These are phyloP conservation scores for Globisporangium parvum DNA, from an alignment of 352 stramenopile genomes.

Conservation along the genomic window DNA sequence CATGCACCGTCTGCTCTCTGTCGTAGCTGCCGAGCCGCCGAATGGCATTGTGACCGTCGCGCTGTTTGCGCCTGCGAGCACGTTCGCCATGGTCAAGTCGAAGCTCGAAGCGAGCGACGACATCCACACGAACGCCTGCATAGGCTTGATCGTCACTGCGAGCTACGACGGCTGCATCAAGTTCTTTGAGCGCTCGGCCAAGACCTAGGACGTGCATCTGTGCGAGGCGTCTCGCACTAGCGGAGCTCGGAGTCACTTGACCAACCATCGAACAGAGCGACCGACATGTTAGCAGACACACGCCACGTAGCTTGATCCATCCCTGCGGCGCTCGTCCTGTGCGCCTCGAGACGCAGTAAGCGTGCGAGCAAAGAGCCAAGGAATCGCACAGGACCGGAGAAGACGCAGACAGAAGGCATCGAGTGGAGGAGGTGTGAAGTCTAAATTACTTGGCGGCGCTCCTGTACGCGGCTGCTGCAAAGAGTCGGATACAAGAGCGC, in stretches of 20 bases:
- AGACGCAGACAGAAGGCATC: neutral
- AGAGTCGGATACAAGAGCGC: too few relatives aligned
- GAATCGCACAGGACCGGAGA: neutral
- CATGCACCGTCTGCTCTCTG: neutral
- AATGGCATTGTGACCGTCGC: constrained; percentile 77
- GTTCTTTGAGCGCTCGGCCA: constrained; percentile 55
- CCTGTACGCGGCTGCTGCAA: neutral
- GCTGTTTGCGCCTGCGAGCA: constrained; percentile 74
- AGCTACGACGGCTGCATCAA: constrained; percentile 85
- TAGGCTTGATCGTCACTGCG: constrained; percentile 71
- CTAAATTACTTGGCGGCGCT: neutral
- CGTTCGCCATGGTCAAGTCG: constrained; percentile 74
- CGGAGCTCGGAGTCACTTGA: neutral
- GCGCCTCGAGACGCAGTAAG: neutral
- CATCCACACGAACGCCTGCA: constrained; percentile 63
- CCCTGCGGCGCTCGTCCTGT: too few relatives aligned
- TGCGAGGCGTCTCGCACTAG: neutral
- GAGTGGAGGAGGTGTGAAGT: neutral
- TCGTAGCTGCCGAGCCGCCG: constrained; percentile 49
- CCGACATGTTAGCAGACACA: too few relatives aligned
- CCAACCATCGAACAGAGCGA: too few relatives aligned
- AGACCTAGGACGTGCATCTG: constrained; percentile 8
- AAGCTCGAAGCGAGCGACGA: constrained; percentile 58
- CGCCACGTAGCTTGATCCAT: too few relatives aligned
- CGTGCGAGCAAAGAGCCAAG: neutral